Evolutionary conservation across 2,329 filamentous ascomycete species (phyloP), one percentile per base, ranked within the genome.

Genomic region (Sclerotinia nivalis): DNA sequence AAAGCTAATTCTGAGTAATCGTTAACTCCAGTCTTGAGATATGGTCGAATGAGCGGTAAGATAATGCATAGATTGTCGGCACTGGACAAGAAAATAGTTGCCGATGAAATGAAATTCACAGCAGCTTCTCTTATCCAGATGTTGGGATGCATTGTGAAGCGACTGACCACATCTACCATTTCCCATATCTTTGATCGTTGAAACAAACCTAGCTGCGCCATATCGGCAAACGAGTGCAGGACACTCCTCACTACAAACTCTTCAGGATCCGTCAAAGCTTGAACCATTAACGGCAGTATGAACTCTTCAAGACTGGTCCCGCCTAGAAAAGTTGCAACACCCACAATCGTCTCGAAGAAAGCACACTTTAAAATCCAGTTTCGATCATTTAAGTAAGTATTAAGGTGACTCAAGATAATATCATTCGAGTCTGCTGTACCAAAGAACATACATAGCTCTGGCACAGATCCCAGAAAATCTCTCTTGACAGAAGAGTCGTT

Each of bases 341-440:
- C 95, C 22, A 98, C 93, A 37, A 98, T 93, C 0, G 93, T 93
- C 77, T 97, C 94, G 76, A 99, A 97, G 78, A 98, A 98, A 3
- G 95, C 93, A 76, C 93, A 97, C 79, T 97, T 97, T 45, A 99
- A 83, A 79, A 93, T 93, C 96, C 96, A 99, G 78, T 99, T 94
- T 55, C 91, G 89, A 76, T 98, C 96, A 74, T 99, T 99, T 12
- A 99, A 82, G 76, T 99, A 99, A 0, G 96, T 99, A 77, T 98
- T 98, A 40, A 99, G 84, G 81, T 99, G 96, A 45, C 93, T 97
- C 31, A 99, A 83, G 22, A 99, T 89, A n/a, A 99, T 93, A 77
- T 99, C 96, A 78, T 96, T 97, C 1, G 95, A 91, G 77, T 93
- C 91, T n/a, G 90, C 87, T 71, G 92, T 94, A 4, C 93, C 93